A percentile compares a stretch with the other conserved stretches of the same genome.
Evolutionary conservation across 78 protist genomes (phyloP).

Genomic region (Speleostelium caveatum): DNA sequence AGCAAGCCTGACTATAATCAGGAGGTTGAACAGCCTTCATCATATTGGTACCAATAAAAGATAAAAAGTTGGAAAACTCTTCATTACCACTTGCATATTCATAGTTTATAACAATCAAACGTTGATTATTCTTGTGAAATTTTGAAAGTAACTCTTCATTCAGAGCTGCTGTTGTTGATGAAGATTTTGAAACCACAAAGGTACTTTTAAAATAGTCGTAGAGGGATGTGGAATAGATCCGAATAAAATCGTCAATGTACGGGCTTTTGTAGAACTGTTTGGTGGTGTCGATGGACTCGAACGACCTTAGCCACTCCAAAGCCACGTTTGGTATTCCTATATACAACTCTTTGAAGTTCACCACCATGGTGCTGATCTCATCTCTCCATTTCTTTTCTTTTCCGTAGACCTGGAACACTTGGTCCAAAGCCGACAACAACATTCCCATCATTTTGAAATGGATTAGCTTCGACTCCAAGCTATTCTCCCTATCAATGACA

Average conservation of each 20-base stretch:
- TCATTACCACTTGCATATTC: neutral
- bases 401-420: neutral
- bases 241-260: slow-evolving; percentile 4
- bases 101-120: neutral
- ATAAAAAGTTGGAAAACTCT: slow-evolving; percentile 9
- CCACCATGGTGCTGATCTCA: neutral
- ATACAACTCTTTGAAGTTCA: neutral
- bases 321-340: neutral
- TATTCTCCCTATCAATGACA: neutral
- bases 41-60: neutral
- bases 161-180: too few relatives aligned
- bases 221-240: neutral
- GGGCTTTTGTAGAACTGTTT: neutral
- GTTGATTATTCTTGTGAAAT: slow-evolving; percentile 6
- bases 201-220: slow-evolving; percentile 7
- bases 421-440: neutral
- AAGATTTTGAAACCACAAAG: too few relatives aligned
- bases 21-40: neutral
- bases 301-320: neutral
- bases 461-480: slow-evolving; percentile 3
- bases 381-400: neutral
- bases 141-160: neutral
- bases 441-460: slow-evolving; percentile 11
- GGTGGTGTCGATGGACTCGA: neutral
- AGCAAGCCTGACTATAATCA: neutral